Conservation (phyloP, 2,329 filamentous ascomycete species). For the Fusarium euwallaceae region DNA sequence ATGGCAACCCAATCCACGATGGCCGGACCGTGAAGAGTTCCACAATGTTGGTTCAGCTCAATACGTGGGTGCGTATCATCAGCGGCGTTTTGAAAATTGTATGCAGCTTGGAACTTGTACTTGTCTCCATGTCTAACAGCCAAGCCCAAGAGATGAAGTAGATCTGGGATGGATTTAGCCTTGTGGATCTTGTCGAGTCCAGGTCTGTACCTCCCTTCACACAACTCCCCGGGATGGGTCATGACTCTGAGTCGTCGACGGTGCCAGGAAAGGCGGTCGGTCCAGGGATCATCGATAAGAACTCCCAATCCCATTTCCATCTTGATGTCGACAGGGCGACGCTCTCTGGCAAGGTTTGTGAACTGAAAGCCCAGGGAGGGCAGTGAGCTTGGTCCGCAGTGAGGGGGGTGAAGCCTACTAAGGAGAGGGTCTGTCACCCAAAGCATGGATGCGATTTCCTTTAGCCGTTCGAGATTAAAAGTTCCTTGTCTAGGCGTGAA, state of each 20-base stretch:
- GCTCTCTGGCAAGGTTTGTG: constrained; percentile 14
- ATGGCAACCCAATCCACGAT: constrained; percentile 28
- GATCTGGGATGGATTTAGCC: background rate
- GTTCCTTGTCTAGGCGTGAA: background rate
- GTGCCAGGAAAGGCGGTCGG: constrained; percentile 24
- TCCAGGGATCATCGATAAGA: constrained; percentile 34
- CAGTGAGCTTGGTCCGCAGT: constrained; percentile 34
- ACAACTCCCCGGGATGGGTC: constrained; percentile 22
- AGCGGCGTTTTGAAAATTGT: constrained; percentile 9
- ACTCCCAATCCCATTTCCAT: constrained; percentile 10
- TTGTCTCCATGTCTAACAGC: background rate
- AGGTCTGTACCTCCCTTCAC: background rate
- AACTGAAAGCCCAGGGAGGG: constrained; percentile 37
- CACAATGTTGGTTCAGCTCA: constrained; percentile 36
- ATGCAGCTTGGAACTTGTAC: constrained; percentile 19
- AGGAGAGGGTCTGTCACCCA: constrained; percentile 34
- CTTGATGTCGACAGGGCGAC: constrained; percentile 9
- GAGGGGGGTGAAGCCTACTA: constrained; percentile 23
- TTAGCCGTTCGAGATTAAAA: constrained; percentile 13
- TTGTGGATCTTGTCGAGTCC: constrained; percentile 6
- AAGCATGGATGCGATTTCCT: constrained; percentile 22
- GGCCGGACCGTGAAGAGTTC: constrained; percentile 24
- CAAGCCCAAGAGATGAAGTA: constrained; percentile 20
- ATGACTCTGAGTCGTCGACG: constrained; percentile 26
- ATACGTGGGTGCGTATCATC: background rate